Conservation (phyloP, 164 flowering plant genomes). For the Saururus chinensis region DNA sequence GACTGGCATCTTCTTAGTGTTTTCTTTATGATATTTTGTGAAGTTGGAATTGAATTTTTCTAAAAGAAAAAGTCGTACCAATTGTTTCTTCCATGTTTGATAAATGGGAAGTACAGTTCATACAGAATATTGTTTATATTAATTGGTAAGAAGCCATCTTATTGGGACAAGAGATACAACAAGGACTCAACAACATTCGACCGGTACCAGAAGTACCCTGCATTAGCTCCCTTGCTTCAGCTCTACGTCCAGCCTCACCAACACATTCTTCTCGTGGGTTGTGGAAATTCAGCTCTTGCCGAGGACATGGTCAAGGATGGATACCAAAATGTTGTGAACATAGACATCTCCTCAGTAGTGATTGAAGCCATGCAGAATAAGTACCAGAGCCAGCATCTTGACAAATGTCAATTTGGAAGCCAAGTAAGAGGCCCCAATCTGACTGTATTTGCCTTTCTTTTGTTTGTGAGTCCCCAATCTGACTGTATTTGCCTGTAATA, state of each 20-base stretch:
- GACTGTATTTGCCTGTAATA: too few relatives aligned
- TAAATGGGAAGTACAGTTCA: too few relatives aligned
- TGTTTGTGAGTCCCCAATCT: background rate
- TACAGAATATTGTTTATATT: too few relatives aligned
- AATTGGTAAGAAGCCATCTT: slow-evolving; percentile 63
- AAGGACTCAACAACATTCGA: slow-evolving; percentile 58
- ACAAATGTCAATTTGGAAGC: background rate
- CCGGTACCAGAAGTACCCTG: slow-evolving; percentile 81
- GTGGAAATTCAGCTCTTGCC: slow-evolving; percentile 82
- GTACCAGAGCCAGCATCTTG: slow-evolving; percentile 22
- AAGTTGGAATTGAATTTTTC: too few relatives aligned
- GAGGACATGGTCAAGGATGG: slow-evolving; percentile 79
- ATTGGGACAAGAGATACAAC: slow-evolving; percentile 79
- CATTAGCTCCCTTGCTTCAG: slow-evolving; percentile 58
- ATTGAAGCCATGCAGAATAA: slow-evolving; percentile 67
- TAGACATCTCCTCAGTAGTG: slow-evolving; percentile 77
- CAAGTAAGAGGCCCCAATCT: background rate
- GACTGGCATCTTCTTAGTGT: too few relatives aligned
- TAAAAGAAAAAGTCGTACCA: too few relatives aligned
- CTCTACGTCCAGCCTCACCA: slow-evolving; percentile 42
- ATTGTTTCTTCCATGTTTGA: too few relatives aligned
- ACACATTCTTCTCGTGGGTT: slow-evolving; percentile 64
- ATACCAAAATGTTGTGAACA: slow-evolving; percentile 53
- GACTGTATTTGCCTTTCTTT: background rate
- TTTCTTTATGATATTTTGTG: too few relatives aligned